Evolutionary conservation across 495 filamentous ascomycete genomes (phyloP), one percentile per base, ranked within the genome.

Genomic region (Tuber borchii): DNA sequence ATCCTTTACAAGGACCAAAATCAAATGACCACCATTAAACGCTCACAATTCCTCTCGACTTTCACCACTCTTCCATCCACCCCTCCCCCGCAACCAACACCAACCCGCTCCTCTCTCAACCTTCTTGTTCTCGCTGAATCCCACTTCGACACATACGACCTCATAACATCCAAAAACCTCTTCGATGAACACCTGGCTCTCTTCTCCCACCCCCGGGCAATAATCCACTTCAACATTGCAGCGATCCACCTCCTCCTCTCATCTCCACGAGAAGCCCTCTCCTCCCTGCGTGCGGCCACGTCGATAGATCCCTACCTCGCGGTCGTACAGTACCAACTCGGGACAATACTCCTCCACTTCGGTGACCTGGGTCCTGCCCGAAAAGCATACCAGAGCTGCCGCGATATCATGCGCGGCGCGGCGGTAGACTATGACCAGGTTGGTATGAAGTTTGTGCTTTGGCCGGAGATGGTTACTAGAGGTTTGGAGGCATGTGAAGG

Each of bases 91-190:
- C 39, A 40, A 6, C 39, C 39, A 40, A 40, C 39, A 40, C 39
- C 39, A 40, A 40, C 39, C 39, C 39, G 39, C 39, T 40, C 71
- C 7, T 80, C 82, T 72, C 69, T 80, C 65, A 72, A 74, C 48
- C 19, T 75, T 14, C 69, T 74, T 26, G 42, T 77, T 70, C 61
- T 75, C 34, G 71, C 71, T 12, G 74, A 77, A 45, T 65, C 71
- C 22, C 69, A 75, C 48, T 74, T 76, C 46, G 74, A 78, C 71
- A 69, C 81, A 80, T 48, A 79, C 77, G 77, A 76, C 72, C 68
- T 83, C 37, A 75, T 61, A 4, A 74, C 75, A 6, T 56, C 73
- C 1, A 76, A 79, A 14, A n/a, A 34, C 4, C 65, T 75, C 0
- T 79, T 71, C 70, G 65, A 79, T 34, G 76, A 79, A 19, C 70